phyloP scores from a whole-genome alignment of 73 alveolate genomes.

The Paramecium pentaurelia region DNA sequence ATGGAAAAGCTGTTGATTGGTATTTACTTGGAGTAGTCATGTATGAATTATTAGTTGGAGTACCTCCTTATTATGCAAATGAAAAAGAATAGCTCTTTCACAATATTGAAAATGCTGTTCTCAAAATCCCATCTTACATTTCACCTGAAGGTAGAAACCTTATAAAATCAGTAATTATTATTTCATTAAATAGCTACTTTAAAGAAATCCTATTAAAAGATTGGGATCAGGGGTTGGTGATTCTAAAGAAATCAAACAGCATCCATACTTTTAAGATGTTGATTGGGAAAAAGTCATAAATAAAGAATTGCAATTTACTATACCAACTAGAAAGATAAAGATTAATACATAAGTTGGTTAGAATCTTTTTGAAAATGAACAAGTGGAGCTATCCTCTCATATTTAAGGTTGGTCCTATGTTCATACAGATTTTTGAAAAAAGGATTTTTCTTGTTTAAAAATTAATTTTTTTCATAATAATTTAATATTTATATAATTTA shows the following conservation, averaged over 20 bases:
- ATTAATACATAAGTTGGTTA: conserved; percentile 20
- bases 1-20: conserved; percentile 98
- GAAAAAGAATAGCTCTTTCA: conserved; percentile 75
- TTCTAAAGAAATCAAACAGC: conserved; percentile 49
- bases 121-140: conserved; percentile 66
- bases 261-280: not conserved
- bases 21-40: conserved; percentile 92
- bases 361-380: conserved; percentile 10
- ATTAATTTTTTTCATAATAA: not conserved
- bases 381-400: not conserved
- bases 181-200: conserved; percentile 66
- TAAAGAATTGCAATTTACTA: conserved; percentile 35
- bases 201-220: conserved; percentile 90
- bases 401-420: not conserved
- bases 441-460: not conserved
- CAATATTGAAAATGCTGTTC: conserved; percentile 77
- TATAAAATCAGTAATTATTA: conserved; percentile 60
- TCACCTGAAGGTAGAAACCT: conserved; percentile 64
- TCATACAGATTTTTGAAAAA: not conserved
- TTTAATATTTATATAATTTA: too few species aligned
- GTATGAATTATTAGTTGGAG: conserved; percentile 93
- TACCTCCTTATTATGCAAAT: conserved; percentile 92
- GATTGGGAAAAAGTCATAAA: conserved; percentile 52
- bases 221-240: conserved; percentile 90
- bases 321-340: conserved; percentile 45